Evolutionary conservation across 306 rosid species (phyloP), one percentile per base, ranked within the genome.

Genomic region (Purshia tridentata): DNA sequence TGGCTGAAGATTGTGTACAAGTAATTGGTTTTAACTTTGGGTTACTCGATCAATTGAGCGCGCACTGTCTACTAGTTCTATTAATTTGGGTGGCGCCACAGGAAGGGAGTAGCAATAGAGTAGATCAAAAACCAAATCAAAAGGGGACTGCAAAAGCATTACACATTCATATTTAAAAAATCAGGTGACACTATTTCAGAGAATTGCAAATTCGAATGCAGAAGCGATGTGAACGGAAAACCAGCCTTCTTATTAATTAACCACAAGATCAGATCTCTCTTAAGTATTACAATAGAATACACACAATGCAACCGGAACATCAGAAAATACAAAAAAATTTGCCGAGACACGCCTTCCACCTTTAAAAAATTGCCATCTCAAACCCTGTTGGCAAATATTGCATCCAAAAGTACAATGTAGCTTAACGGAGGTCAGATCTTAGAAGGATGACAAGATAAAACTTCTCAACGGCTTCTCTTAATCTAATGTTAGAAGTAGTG

Each of bases 401-500:
- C 58, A 13, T 42, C 74, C 65, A 13, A 65, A 65, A 53, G 13
- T 8, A 46, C 69, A 73, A 53, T 51, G 57, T 9, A 37, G 18
- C 46, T 41, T 4, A 8, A 9, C 59, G 0, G 73, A 69, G 61
- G 8, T 3, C n/a, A 23, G 15, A 22, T 22, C 22, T 20, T 0
- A 16, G 22, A 56, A 61, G 8, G 7, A 37, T 71, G 74, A 53
- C 52, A 19, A 22, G 23, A 23, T 13, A 4, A 37, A 52, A 16
- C 8, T 8, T 40, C 50, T 15, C 19, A 20, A 9, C 18, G 22
- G 58, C 68, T 72, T 72, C 59, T 72, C 62, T 72, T 51, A 47
- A 9, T 45, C 65, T 53, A 65, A 46, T 46, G 45, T 71, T 42
- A 70, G 74, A 70, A 19, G 29, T 54, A 16, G 70, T 67, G 37